A percentile compares a stretch with the other conserved stretches of the same genome.
phyloP scores from a whole-genome alignment of 139 green algal genomes.

The Desmodesmus armatus region DNA sequence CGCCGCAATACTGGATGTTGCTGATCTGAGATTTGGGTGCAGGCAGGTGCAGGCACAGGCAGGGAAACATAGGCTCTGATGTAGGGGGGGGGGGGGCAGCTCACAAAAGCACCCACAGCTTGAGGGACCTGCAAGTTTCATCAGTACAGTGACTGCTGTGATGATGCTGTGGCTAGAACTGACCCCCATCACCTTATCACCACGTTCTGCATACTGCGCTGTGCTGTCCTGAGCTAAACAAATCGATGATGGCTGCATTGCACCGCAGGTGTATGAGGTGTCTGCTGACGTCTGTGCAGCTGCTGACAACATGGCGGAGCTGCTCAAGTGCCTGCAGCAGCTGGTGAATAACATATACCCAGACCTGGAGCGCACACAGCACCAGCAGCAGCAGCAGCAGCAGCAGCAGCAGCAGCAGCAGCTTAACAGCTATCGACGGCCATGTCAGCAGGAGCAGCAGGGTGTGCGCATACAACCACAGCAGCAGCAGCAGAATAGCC shows the following conservation, averaged over 20 bases:
- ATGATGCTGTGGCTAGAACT: neutral
- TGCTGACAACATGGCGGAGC: constrained; percentile 30
- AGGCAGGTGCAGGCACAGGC: no score
- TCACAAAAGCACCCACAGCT: no score
- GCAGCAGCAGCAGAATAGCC: neutral
- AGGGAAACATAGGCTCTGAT: no score
- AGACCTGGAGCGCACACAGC: neutral
- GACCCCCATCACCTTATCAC: no score
- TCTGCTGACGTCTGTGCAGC: constrained; percentile 29
- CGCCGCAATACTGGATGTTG: no score
- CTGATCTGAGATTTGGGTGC: no score
- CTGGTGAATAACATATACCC: constrained; percentile 40
- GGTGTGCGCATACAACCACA: neutral
- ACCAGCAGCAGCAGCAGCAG: neutral
- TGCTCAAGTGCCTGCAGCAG: constrained; percentile 39
- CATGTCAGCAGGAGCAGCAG: no score
- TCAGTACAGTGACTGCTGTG: neutral
- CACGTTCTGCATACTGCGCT: neutral
- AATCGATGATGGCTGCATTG: no score
- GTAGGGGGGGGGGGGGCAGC: no score
- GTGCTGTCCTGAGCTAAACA: no score
- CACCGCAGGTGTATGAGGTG: constrained; percentile 29
- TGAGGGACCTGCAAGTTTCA: neutral
- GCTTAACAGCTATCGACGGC: neutral
- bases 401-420: neutral